A percentile compares a stretch with the other conserved stretches of the same genome.
phyloP scores from a whole-genome alignment of 2,329 filamentous ascomycete genomes.

The Fusarium pseudocircinatum region DNA sequence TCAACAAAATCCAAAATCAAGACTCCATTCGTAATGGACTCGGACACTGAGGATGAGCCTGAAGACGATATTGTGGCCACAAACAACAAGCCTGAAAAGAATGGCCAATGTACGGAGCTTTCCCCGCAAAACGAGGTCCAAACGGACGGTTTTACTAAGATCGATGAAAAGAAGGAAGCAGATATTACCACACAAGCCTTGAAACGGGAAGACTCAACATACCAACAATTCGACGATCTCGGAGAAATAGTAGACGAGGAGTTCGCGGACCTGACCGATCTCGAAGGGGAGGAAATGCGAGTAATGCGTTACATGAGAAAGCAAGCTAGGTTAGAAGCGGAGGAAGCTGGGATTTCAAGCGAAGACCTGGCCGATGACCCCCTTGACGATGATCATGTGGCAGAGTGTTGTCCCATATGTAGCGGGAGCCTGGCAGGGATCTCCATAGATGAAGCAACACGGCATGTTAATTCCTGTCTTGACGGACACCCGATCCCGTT shows the following conservation, averaged over 20 bases:
- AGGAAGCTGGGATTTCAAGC: conserved; percentile 58
- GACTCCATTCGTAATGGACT: conserved; percentile 75
- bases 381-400: conserved; percentile 45
- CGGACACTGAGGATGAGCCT: conserved; percentile 61
- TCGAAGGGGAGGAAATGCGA: conserved; percentile 71
- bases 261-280: conserved; percentile 62
- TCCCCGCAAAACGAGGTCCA: conserved; percentile 31
- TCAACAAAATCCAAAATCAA: conserved; percentile 41
- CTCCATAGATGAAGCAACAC: conserved; percentile 72
- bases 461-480: conserved; percentile 92
- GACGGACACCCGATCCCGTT: conserved; percentile 79
- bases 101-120: conserved; percentile 38
- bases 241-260: conserved; percentile 59
- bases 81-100: conserved; percentile 5
- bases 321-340: conserved; percentile 72
- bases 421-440: conserved; percentile 68
- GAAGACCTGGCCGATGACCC: conserved; percentile 49
- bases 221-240: conserved; percentile 49
- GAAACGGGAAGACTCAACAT: conserved; percentile 46
- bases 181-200: conserved; percentile 28
- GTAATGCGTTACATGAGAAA: conserved; percentile 79
- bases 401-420: conserved; percentile 79
- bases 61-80: conserved; percentile 18
- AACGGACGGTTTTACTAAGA: conserved; percentile 39
- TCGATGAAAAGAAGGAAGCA: conserved; percentile 25